These are phyloP conservation scores for Cutaneotrichosporon sp. DNA, from an alignment of 1,284 basidiomycete genomes.

Conservation along the genomic window DNA sequence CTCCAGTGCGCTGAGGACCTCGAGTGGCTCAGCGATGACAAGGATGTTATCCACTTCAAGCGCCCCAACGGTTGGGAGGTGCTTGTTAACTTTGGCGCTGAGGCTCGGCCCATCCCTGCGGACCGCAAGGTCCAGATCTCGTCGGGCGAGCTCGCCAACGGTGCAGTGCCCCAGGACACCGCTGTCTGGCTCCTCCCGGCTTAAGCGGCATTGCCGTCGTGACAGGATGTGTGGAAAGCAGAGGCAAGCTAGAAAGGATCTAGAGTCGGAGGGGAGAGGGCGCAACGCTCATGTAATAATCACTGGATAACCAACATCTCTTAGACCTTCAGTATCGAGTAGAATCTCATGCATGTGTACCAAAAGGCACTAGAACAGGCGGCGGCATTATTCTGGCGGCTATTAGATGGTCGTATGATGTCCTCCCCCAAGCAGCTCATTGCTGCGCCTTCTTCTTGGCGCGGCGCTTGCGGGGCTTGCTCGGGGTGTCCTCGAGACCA, in stretches of 20 bases:
- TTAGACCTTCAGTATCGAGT: slow-evolving; percentile 2
- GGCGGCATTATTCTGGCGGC: not conserved
- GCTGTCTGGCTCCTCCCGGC: slow-evolving; percentile 19
- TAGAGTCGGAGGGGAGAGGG: too few species aligned
- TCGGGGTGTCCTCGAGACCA: not conserved
- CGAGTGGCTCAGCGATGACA: slow-evolving; percentile 29
- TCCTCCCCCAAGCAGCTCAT: too few species aligned
- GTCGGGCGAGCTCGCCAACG: slow-evolving; percentile 9
- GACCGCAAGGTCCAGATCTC: slow-evolving; percentile 28
- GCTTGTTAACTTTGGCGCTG: slow-evolving; percentile 31
- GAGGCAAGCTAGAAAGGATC: too few species aligned
- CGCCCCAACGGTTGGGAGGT: slow-evolving; percentile 41
- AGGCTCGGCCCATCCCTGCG: slow-evolving; percentile 23
- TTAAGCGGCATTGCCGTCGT: not conserved
- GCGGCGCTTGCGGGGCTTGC: not conserved
- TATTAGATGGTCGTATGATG: not conserved
- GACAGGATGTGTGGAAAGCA: too few species aligned
- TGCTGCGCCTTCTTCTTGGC: not conserved
- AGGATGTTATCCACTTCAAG: slow-evolving; percentile 29
- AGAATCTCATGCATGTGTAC: slow-evolving; percentile 1
- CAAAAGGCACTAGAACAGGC: not conserved
- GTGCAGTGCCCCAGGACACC: slow-evolving; percentile 14
- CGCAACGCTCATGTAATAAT: too few species aligned
- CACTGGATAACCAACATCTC: too few species aligned
- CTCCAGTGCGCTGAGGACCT: slow-evolving; percentile 34